Evolutionary conservation across 2,329 filamentous ascomycete genomes (phyloP).

Genomic region (Camillea tinctor): DNA sequence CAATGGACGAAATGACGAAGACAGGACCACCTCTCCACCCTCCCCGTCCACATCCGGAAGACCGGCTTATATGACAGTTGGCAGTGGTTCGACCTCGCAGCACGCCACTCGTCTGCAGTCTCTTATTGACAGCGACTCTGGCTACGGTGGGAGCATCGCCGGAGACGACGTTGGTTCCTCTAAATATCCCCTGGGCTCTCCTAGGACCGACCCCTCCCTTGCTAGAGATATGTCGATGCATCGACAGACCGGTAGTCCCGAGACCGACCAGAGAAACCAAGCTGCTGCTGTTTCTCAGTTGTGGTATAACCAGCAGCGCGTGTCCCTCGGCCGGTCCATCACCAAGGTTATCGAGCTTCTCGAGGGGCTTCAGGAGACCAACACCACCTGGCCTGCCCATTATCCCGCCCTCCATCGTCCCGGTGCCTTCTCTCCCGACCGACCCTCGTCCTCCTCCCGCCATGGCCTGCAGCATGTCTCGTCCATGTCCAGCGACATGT

Average conservation of each 20-base stretch:
- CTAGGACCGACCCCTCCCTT: constrained; percentile 43
- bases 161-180: constrained; percentile 55
- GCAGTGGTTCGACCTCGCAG: constrained; percentile 75
- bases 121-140: constrained; percentile 83
- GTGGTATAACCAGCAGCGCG: constrained; percentile 91
- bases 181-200: constrained; percentile 31
- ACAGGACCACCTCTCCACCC: constrained; percentile 20
- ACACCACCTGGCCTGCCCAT: constrained; percentile 87
- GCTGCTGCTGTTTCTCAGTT: constrained; percentile 88
- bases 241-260: constrained; percentile 43
- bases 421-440: constrained; percentile 39
- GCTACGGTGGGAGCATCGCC: constrained; percentile 79
- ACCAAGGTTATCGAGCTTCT: constrained; percentile 81
- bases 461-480: constrained; percentile 64
- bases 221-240: constrained; percentile 47
- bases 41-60: constrained; percentile 31
- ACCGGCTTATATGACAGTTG: constrained; percentile 84
- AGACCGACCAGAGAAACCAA: constrained; percentile 65
- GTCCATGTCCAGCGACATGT: constrained; percentile 53
- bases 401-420: constrained; percentile 81
- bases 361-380: constrained; percentile 82
- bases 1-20: constrained; percentile 25
- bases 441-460: constrained; percentile 54
- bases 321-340: constrained; percentile 83
- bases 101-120: constrained; percentile 78